phyloP scores from a whole-genome alignment of 2,329 filamentous ascomycete genomes.

The Chaetothyriales sp. region DNA sequence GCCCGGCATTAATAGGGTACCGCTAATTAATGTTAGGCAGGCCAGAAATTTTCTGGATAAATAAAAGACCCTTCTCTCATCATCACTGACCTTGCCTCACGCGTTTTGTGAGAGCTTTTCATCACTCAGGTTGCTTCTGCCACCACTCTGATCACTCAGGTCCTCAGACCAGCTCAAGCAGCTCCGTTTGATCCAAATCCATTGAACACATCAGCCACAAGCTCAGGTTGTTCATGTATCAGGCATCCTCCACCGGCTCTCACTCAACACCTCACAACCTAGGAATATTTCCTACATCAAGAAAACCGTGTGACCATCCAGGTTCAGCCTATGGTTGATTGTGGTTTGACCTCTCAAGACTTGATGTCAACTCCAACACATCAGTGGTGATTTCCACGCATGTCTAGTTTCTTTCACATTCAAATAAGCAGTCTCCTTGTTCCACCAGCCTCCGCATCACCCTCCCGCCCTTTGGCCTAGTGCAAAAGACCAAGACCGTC shows the following conservation, averaged over 20 bases:
- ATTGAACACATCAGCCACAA: slow-evolving; percentile 5
- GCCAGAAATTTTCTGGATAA: not conserved
- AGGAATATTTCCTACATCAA: slow-evolving; percentile 91
- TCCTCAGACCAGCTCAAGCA: slow-evolving; percentile 2
- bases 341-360: slow-evolving; percentile 14
- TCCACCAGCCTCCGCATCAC: slow-evolving; percentile 20
- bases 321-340: slow-evolving; percentile 76
- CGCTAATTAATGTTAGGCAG: not conserved
- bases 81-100: slow-evolving; percentile 11
- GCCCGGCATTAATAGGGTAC: not conserved
- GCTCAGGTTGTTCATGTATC: slow-evolving; percentile 81
- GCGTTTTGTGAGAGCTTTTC: slow-evolving; percentile 14
- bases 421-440: slow-evolving; percentile 31
- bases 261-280: slow-evolving; percentile 87
- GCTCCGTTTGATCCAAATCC: not conserved
- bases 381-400: slow-evolving; percentile 31
- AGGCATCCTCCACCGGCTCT: slow-evolving; percentile 88
- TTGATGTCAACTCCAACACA: slow-evolving; percentile 17
- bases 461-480: slow-evolving; percentile 14
- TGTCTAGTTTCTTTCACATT: slow-evolving; percentile 41
- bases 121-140: slow-evolving; percentile 9
- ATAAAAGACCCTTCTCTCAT: not conserved
- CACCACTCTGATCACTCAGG: slow-evolving; percentile 10
- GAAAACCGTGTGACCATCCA: slow-evolving; percentile 82
- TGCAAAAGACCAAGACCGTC: slow-evolving; percentile 30